Evolutionary conservation across 208 protist genomes (phyloP).

Genomic region (Leishmania turanica): DNA sequence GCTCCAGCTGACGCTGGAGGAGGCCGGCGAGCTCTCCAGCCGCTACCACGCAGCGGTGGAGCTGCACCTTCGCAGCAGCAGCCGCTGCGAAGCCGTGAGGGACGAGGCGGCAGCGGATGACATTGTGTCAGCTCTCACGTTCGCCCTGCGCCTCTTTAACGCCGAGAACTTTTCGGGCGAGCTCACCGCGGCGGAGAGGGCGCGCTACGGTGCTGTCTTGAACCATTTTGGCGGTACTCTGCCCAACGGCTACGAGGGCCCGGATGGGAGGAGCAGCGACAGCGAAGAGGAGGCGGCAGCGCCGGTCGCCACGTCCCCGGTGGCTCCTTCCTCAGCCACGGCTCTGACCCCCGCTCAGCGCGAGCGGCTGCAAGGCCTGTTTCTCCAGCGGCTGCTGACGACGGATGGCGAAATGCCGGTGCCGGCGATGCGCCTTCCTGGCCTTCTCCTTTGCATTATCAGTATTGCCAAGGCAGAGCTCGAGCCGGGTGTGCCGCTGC

Average conservation of each 20-base stretch:
- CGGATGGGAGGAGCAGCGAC: conserved; percentile 13
- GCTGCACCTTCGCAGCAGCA: conserved; percentile 37
- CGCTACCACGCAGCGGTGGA: conserved; percentile 55
- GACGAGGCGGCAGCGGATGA: conserved; percentile 27
- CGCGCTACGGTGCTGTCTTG: conserved; percentile 38
- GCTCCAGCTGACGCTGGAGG: conserved; percentile 54
- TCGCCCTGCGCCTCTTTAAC: conserved; percentile 84
- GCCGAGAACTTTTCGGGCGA: conserved; percentile 89
- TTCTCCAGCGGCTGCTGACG: conserved; percentile 78
- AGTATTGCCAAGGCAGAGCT: conserved; percentile 45
- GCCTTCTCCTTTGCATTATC: conserved; percentile 64
- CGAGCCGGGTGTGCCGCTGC: conserved; percentile 22
- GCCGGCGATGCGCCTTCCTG: conserved; percentile 62
- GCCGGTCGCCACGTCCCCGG: conserved; percentile 19
- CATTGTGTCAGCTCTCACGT: conserved; percentile 67
- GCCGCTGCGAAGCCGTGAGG: neutral
- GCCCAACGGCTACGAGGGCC: conserved; percentile 10
- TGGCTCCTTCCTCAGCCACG: neutral
- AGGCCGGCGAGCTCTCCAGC: conserved; percentile 33
- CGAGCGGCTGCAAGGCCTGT: conserved; percentile 45
- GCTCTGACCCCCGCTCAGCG: neutral
- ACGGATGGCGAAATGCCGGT: conserved; percentile 86
- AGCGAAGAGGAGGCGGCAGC: conserved; percentile 10
- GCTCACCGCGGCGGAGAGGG: conserved; percentile 58
- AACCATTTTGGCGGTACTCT: conserved; percentile 42